phyloP scores from a whole-genome alignment of 2,329 filamentous ascomycete genomes.

The Boeremia lycopersici region DNA sequence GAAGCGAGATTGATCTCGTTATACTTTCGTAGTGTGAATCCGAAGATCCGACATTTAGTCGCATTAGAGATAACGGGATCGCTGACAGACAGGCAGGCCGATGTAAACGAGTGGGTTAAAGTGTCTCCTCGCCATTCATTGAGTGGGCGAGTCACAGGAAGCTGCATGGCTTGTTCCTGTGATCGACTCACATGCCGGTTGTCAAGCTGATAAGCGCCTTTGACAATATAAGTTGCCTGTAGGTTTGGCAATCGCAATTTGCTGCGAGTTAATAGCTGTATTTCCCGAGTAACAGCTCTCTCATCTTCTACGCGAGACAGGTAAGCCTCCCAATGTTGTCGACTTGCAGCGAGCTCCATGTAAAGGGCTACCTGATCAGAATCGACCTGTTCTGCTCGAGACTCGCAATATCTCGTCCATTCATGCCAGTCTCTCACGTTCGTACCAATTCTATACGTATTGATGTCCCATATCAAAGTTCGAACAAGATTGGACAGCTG shows the following conservation, averaged over 20 bases:
- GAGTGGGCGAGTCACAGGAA: slow-evolving; percentile 1
- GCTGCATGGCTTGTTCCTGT: background rate
- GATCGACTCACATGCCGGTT: background rate
- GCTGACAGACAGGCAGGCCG: background rate
- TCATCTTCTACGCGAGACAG: slow-evolving; percentile 14
- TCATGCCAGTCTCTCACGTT: slow-evolving; percentile 10
- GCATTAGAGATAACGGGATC: background rate
- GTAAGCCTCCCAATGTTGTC: slow-evolving; percentile 17
- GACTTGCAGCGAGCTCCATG: background rate
- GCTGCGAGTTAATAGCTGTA: background rate
- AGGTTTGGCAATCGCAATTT: background rate
- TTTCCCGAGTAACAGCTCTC: background rate
- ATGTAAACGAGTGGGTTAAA: background rate
- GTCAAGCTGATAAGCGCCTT: background rate
- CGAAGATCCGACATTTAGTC: background rate
- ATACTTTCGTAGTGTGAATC: too few relatives aligned
- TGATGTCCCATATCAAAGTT: slow-evolving; percentile 20
- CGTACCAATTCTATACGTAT: slow-evolving; percentile 9
- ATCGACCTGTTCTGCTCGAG: background rate
- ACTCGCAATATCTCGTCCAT: slow-evolving; percentile 15
- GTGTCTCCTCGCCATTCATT: slow-evolving; percentile 4
- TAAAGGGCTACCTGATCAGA: background rate
- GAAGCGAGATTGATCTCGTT: too few relatives aligned
- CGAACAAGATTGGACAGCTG: slow-evolving; percentile 14
- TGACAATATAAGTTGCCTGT: background rate